These are phyloP conservation scores for Ogataea siamensis DNA, from an alignment of 805 yeast genomes.

Conservation along the genomic window DNA sequence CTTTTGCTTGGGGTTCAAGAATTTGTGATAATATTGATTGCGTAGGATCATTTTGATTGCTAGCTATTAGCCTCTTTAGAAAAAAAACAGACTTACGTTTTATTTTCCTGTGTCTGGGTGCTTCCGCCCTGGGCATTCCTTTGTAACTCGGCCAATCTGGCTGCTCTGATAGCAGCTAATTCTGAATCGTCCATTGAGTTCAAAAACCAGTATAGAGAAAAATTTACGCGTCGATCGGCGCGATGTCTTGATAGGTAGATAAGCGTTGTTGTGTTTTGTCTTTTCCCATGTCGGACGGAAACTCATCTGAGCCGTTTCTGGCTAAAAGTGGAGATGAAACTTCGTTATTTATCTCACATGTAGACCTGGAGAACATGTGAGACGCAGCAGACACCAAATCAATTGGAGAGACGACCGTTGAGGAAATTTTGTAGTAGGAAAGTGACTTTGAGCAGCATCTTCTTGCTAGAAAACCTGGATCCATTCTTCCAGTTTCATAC, in stretches of 20 bases:
- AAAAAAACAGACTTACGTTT: conserved; percentile 24
- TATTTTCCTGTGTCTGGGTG: conserved; percentile 12
- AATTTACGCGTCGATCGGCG: conserved; percentile 17
- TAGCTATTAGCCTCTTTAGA: conserved; percentile 7
- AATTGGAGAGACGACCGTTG: too few species aligned
- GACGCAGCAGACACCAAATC: too few species aligned
- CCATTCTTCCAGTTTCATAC: conserved; percentile 26
- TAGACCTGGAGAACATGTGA: too few species aligned
- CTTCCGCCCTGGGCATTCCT: conserved; percentile 43
- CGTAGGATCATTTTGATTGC: conserved; percentile 19
- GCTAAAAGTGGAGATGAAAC: not conserved
- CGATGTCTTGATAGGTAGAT: conserved; percentile 4
- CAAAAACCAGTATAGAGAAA: not conserved
- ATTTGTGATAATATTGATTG: conserved; percentile 57
- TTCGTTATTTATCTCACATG: too few species aligned
- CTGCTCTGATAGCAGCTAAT: conserved; percentile 85
- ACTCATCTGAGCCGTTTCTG: conserved; percentile 3
- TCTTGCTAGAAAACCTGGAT: conserved; percentile 25
- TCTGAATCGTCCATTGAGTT: conserved; percentile 77
- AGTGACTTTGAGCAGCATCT: conserved; percentile 2
- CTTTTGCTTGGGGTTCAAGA: conserved; percentile 80
- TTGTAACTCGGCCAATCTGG: conserved; percentile 85
- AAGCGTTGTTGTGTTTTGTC: not conserved
- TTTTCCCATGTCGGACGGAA: conserved; percentile 1
- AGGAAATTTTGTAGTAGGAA: too few species aligned